These are phyloP conservation scores for Fomitopsis serialis DNA, from an alignment of 768 basidiomycete species.

Conservation along the genomic window DNA sequence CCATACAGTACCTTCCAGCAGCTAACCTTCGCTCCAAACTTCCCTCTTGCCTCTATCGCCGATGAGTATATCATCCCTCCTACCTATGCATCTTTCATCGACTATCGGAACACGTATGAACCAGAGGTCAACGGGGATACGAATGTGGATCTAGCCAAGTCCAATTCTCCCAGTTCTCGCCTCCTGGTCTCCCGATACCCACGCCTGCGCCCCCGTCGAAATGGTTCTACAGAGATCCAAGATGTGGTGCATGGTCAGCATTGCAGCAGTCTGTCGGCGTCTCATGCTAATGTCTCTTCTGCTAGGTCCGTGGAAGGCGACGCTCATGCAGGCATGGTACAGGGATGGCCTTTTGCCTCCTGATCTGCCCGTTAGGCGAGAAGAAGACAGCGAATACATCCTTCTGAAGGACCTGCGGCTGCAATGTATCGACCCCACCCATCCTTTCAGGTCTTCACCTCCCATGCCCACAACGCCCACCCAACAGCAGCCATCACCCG, in stretches of 20 bases:
- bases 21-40: slow-evolving; percentile 76
- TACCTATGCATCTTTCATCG: slow-evolving; percentile 75
- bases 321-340: slow-evolving; percentile 86
- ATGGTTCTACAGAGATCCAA: slow-evolving; percentile 86
- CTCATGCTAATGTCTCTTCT: slow-evolving; percentile 8
- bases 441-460: slow-evolving; percentile 58
- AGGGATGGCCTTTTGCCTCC: slow-evolving; percentile 79
- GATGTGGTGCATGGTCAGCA: slow-evolving; percentile 68
- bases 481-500: slow-evolving; percentile 22
- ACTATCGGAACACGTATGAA: slow-evolving; percentile 63
- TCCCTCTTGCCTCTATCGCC: slow-evolving; percentile 84
- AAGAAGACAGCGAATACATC: slow-evolving; percentile 65
- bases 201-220: slow-evolving; percentile 59
- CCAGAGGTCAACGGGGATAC: slow-evolving; percentile 41
- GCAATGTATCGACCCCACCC: slow-evolving; percentile 76
- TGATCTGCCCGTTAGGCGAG: slow-evolving; percentile 75
- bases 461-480: slow-evolving; percentile 31
- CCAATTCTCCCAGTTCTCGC: slow-evolving; percentile 76
- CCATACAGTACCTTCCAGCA: slow-evolving; percentile 93
- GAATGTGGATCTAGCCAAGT: slow-evolving; percentile 47
- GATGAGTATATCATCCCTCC: slow-evolving; percentile 92
- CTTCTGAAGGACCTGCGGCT: slow-evolving; percentile 70
- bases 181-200: slow-evolving; percentile 76
- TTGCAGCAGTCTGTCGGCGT: not conserved
- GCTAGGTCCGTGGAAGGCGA: slow-evolving; percentile 82